Percentiles rank a stretch among this genome's conserved stretches.
phyloP scores from a whole-genome alignment of 2,329 filamentous ascomycete species.

The Bipolaris oryzae region DNA sequence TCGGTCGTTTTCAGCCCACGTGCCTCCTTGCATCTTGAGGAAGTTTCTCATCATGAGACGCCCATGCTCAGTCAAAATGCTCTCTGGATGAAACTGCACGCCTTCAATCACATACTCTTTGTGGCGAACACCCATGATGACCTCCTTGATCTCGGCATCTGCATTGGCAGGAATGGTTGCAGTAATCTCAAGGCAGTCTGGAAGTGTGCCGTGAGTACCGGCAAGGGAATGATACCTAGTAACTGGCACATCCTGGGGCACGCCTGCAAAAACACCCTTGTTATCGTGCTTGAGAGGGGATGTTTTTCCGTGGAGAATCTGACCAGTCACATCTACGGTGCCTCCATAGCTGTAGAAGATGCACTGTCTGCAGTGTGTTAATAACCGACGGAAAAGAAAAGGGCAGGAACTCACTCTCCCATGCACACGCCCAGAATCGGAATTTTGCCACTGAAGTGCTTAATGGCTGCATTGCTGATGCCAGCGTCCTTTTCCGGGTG shows the following conservation, averaged over 20 bases:
- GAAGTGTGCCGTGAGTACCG: conserved; percentile 85
- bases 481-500: conserved; percentile 92
- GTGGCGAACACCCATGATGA: conserved; percentile 97
- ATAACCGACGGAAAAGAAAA: not conserved
- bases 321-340: conserved; percentile 87
- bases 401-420: conserved; percentile 76
- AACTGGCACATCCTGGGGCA: conserved; percentile 81
- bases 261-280: conserved; percentile 87
- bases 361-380: conserved; percentile 69
- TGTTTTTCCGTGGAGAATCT: conserved; percentile 97
- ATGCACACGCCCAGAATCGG: conserved; percentile 98
- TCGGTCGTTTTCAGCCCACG: conserved; percentile 80
- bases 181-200: conserved; percentile 83
- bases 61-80: conserved; percentile 89
- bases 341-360: conserved; percentile 95
- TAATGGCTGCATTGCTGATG: conserved; percentile 88
- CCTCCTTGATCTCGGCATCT: conserved; percentile 75
- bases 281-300: conserved; percentile 86
- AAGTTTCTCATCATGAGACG: conserved; percentile 93
- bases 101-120: conserved; percentile 91
- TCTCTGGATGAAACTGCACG: conserved; percentile 97
- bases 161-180: conserved; percentile 79
- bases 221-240: conserved; percentile 97
- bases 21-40: conserved; percentile 82
- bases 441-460: conserved; percentile 90